A percentile compares a stretch with the other conserved stretches of the same genome.
Conservation (phyloP, 129 eudicot species). For the Silybum marianum region DNA sequence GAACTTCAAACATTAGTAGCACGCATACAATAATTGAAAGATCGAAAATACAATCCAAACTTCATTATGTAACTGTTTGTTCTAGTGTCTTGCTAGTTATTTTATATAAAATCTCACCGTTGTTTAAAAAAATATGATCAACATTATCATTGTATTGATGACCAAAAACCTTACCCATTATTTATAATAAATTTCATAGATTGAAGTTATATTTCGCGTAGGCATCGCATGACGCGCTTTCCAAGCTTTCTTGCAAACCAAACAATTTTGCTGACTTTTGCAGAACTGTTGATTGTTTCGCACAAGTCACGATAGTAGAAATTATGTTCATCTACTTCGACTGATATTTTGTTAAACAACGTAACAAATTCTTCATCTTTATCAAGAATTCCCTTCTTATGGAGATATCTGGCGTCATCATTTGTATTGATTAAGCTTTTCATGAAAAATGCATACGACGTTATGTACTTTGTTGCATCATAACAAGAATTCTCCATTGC, state of each 20-base stretch:
- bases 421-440: slow-evolving; percentile 35
- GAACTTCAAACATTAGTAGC: too few relatives aligned
- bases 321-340: slow-evolving; percentile 29
- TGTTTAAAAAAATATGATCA: background rate
- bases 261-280: slow-evolving; percentile 4
- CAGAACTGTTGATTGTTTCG: slow-evolving; percentile 11
- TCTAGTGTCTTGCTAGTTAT: too few relatives aligned
- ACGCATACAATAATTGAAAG: background rate
- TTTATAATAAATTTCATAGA: background rate
- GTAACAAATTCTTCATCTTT: slow-evolving; percentile 39
- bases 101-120: too few relatives aligned
- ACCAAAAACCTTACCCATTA: background rate
- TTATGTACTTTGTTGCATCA: slow-evolving; percentile 45
- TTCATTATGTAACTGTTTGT: too few relatives aligned
- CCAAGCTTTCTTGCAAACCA: slow-evolving; percentile 27
- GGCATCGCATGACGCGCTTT: slow-evolving; percentile 9
- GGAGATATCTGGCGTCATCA: slow-evolving; percentile 48
- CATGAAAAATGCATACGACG: slow-evolving; percentile 62
- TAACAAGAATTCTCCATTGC: slow-evolving; percentile 56
- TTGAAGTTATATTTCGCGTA: background rate
- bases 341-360: slow-evolving; percentile 34
- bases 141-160: background rate
- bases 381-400: slow-evolving; percentile 33
- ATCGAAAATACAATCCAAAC: background rate
- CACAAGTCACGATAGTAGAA: slow-evolving; percentile 48